Evolutionary conservation across 2,329 filamentous ascomycete species (phyloP).

Genomic region (Sclerotinia glacialis): DNA sequence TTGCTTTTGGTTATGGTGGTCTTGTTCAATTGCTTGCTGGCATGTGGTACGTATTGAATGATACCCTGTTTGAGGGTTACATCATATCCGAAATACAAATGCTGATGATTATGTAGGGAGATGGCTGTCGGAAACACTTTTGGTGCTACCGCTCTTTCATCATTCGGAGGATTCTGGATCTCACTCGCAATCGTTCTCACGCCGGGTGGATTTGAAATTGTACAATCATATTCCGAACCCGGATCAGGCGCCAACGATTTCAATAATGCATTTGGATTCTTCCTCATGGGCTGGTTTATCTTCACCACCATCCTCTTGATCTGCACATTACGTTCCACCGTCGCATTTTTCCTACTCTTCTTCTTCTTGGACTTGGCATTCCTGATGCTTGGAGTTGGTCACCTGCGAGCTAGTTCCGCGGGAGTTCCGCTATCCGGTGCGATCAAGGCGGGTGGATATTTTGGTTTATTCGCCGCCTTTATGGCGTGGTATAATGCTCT

Average conservation of each 20-base stretch:
- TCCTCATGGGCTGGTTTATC: conserved; percentile 61
- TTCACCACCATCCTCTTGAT: conserved; percentile 56
- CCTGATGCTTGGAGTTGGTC: conserved; percentile 52
- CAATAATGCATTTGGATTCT: conserved; percentile 54
- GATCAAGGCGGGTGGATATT: conserved; percentile 70
- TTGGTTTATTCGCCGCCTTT: conserved; percentile 79
- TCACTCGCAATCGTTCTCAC: conserved; percentile 56
- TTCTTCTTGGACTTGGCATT: conserved; percentile 57
- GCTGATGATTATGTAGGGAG: conserved; percentile 45
- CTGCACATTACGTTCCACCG: conserved; percentile 56
- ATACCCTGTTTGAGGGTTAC: too few relatives aligned
- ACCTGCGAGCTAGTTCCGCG: conserved; percentile 29
- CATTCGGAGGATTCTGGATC: conserved; percentile 63
- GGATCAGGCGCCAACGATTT: conserved; percentile 38
- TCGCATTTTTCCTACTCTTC: conserved; percentile 60
- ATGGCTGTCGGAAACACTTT: conserved; percentile 64
- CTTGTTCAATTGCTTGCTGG: conserved; percentile 66
- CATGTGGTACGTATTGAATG: conserved; percentile 49
- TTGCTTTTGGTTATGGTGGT: conserved; percentile 62
- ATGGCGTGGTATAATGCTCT: conserved; percentile 85
- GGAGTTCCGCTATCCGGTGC: conserved; percentile 43
- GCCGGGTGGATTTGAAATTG: conserved; percentile 55
- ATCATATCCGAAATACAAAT: not conserved
- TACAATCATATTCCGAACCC: conserved; percentile 38
- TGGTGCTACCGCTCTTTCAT: conserved; percentile 59